A percentile compares a stretch with the other conserved stretches of the same genome.
These are phyloP conservation scores for Trichoderma koningiopsis DNA, from an alignment of 2,329 filamentous ascomycete genomes.

Conservation along the genomic window DNA sequence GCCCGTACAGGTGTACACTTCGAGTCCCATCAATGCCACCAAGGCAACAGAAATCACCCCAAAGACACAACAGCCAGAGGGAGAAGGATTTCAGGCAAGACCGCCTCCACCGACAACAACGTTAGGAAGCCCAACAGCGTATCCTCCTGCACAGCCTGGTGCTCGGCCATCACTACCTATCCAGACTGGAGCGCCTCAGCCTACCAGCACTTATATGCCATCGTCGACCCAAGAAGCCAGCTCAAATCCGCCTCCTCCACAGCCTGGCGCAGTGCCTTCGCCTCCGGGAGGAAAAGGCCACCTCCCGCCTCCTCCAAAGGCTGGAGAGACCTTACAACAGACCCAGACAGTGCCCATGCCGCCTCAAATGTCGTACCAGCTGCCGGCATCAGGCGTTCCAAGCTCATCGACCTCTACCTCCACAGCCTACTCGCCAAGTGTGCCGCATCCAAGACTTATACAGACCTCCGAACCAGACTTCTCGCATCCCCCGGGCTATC, in stretches of 20 bases:
- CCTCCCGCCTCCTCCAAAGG: conserved; percentile 56
- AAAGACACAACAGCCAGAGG: conserved; percentile 43
- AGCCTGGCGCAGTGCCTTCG: conserved; percentile 58
- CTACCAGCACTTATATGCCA: conserved; percentile 42
- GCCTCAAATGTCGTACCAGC: conserved; percentile 52
- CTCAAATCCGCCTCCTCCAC: conserved; percentile 54
- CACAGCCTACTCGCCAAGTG: conserved; percentile 33
- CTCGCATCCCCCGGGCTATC: conserved; percentile 57
- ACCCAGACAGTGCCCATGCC: conserved; percentile 49
- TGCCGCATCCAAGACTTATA: conserved; percentile 34
- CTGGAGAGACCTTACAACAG: conserved; percentile 47
- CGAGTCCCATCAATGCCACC: conserved; percentile 60
- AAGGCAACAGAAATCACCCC: conserved; percentile 55
- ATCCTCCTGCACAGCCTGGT: conserved; percentile 52
- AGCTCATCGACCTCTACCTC: conserved; percentile 49
- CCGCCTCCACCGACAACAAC: conserved; percentile 37
- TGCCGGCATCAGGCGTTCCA: conserved; percentile 46
- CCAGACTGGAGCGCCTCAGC: conserved; percentile 44
- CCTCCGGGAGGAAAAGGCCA: conserved; percentile 38
- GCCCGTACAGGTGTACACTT: conserved; percentile 61
- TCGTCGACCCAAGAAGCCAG: conserved; percentile 45
- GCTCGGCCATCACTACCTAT: conserved; percentile 48
- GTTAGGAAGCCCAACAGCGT: conserved; percentile 31
- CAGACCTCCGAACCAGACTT: conserved; percentile 35
- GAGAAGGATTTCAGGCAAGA: conserved; percentile 29